Evolutionary conservation across 2,329 filamentous ascomycete genomes (phyloP).

Genomic region (Phaeosphaeria sp.): DNA sequence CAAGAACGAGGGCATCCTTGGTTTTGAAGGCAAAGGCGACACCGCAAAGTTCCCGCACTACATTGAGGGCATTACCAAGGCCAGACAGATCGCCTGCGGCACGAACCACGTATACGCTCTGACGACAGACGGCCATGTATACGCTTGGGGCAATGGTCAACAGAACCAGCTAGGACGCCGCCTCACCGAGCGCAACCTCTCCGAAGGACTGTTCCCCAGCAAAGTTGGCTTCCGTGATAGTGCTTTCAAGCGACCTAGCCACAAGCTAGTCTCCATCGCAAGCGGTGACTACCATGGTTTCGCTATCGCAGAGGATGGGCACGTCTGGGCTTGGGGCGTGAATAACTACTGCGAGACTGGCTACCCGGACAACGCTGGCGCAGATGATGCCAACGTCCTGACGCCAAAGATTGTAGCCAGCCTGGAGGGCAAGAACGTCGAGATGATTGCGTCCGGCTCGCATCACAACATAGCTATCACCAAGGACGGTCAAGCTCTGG

Average conservation of each 20-base stretch:
- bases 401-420: conserved; percentile 69
- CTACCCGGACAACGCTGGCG: conserved; percentile 66
- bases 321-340: conserved; percentile 82
- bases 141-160: conserved; percentile 75
- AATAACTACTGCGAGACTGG: conserved; percentile 89
- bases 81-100: conserved; percentile 69
- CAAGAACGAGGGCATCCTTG: conserved; percentile 70
- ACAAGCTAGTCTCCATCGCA: conserved; percentile 66
- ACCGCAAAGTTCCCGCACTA: conserved; percentile 56
- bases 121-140: conserved; percentile 69
- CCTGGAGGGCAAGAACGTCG: conserved; percentile 69
- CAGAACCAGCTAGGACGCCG: conserved; percentile 74
- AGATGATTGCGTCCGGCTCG: conserved; percentile 72
- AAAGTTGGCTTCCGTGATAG: conserved; percentile 62
- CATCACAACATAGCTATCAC: conserved; percentile 75
- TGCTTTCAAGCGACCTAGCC: conserved; percentile 47
- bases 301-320: conserved; percentile 70
- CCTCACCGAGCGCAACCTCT: conserved; percentile 65
- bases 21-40: conserved; percentile 61
- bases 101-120: conserved; percentile 76
- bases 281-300: conserved; percentile 85
- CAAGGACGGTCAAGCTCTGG: conserved; percentile 61
- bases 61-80: conserved; percentile 70
- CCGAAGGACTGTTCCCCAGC: conserved; percentile 62
- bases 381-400: conserved; percentile 73